Base-by-base conservation (phyloP, 2,329 filamentous ascomycete genomes). In the Chaetomium sp. region DNA sequence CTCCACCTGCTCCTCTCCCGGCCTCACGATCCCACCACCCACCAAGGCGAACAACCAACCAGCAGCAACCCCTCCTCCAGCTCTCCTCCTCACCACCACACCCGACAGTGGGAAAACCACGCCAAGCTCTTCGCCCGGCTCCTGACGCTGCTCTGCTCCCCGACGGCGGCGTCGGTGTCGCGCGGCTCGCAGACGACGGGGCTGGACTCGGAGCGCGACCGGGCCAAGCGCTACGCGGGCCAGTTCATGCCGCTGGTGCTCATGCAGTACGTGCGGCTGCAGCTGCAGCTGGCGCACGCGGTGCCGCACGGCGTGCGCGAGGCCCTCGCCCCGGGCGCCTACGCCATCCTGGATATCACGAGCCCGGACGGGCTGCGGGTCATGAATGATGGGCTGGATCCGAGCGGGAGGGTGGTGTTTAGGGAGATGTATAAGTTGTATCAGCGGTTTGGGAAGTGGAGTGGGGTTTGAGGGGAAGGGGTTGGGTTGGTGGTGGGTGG, bases 381-480 rank as follows among this genome's bases (percentile, higher is more conserved):
- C 29, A 74, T 89, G 64, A 86, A 84, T 69, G 86, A 89, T 68
- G 80, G 79, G 31, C 80, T 89, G 75, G 86, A 89, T 72, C 78
- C 77, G 3, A 84, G 82, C 68, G 86, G 86, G 7, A 78, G 87
- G 66, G 85, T 83, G 0, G 81, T 89, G 31, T 80, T 88, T 73
- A 79, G 79, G 68, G 82, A 83, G 65, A 78, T 88, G 78, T 87
- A 83, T 67, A 84, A 81, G 71, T 78, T 82, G 73, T 89, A 86
- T 73, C 79, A 80, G 72, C 85, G 81, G 75, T 88, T 87, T 78
- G 86, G 86, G 50, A 87, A 87, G 78, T 88, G 86, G 85, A 85
- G 77, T 59, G 85, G 85, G 38, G 80, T 87, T 27, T 86, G 79
- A 75, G 27, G 16, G 21, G 27, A 21, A 23, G 19, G 7, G 42